phyloP scores from a whole-genome alignment of 805 yeast genomes.

The Candida argentea region DNA sequence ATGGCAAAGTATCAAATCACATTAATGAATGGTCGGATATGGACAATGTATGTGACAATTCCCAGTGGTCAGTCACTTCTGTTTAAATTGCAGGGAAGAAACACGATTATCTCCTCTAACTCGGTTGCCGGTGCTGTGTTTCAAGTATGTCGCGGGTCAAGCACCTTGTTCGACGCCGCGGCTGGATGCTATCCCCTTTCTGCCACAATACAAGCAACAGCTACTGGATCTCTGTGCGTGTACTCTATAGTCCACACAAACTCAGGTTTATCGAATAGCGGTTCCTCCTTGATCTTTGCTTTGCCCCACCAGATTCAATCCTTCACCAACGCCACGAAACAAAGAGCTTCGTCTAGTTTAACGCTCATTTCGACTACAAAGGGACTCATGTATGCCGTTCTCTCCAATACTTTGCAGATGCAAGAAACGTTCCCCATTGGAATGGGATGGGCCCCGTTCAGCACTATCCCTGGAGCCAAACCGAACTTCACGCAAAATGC shows the following conservation, averaged over 20 bases:
- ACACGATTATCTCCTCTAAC: neutral
- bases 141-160: slow-evolving; percentile 16
- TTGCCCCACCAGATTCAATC: slow-evolving; percentile 55
- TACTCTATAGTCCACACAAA: slow-evolving; percentile 36
- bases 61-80: slow-evolving; percentile 19
- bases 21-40: slow-evolving; percentile 30
- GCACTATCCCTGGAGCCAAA: slow-evolving; percentile 2
- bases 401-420: slow-evolving; percentile 31
- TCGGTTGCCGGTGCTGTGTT: slow-evolving; percentile 6
- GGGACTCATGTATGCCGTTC: slow-evolving; percentile 37
- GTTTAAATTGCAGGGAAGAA: slow-evolving; percentile 17
- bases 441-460: slow-evolving; percentile 8
- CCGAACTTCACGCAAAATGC: slow-evolving; percentile 7
- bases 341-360: slow-evolving; percentile 10
- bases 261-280: slow-evolving; percentile 36
- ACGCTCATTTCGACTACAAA: slow-evolving; percentile 35
- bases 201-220: slow-evolving; percentile 35
- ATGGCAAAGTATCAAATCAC: slow-evolving; percentile 29
- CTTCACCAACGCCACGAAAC: slow-evolving; percentile 22
- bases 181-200: slow-evolving; percentile 29
- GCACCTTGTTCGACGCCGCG: slow-evolving; percentile 19
- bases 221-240: slow-evolving; percentile 17
- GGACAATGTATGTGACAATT: slow-evolving; percentile 44
- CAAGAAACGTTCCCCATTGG: slow-evolving; percentile 29
- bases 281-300: slow-evolving; percentile 44